phyloP scores from a whole-genome alignment of 2,329 filamentous ascomycete genomes.

The Lachnum nothofagi region DNA sequence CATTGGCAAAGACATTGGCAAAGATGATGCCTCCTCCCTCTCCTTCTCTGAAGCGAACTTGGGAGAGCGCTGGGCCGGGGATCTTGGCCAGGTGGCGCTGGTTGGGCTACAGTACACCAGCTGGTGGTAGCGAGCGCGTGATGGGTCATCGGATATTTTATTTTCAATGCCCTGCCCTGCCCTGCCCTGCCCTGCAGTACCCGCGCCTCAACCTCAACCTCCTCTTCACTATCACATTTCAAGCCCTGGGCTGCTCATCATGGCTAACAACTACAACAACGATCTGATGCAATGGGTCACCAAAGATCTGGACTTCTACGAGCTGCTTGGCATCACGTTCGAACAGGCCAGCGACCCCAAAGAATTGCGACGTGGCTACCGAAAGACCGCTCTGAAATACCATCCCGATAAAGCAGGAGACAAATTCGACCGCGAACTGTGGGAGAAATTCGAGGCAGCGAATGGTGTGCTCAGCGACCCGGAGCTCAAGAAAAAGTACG shows the following conservation, averaged over 20 bases:
- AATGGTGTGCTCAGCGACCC: conserved; percentile 74
- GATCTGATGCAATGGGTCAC: conserved; percentile 31
- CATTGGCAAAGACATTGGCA: too few species aligned
- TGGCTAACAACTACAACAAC: conserved; percentile 32
- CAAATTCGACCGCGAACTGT: conserved; percentile 71
- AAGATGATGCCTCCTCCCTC: too few species aligned
- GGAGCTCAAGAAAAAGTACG: conserved; percentile 69
- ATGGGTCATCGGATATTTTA: too few species aligned
- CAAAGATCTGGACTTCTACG: conserved; percentile 33
- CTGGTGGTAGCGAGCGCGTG: too few species aligned
- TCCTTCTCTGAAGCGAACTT: too few species aligned
- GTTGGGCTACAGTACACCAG: too few species aligned
- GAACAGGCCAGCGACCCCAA: conserved; percentile 24
- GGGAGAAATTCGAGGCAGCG: conserved; percentile 81
- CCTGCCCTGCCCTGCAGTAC: too few species aligned
- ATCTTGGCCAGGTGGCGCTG: too few species aligned
- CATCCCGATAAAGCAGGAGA: conserved; percentile 87
- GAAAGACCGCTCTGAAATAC: conserved; percentile 79
- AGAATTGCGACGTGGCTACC: conserved; percentile 57
- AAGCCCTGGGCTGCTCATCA: conserved; percentile 14
- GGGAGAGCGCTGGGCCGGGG: too few species aligned
- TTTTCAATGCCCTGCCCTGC: too few species aligned
- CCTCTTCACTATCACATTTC: too few species aligned
- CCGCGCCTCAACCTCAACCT: too few species aligned
- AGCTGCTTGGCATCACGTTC: conserved; percentile 28